Conservation (phyloP, 495 filamentous ascomycete genomes). For the Aspergillus indologenus region DNA sequence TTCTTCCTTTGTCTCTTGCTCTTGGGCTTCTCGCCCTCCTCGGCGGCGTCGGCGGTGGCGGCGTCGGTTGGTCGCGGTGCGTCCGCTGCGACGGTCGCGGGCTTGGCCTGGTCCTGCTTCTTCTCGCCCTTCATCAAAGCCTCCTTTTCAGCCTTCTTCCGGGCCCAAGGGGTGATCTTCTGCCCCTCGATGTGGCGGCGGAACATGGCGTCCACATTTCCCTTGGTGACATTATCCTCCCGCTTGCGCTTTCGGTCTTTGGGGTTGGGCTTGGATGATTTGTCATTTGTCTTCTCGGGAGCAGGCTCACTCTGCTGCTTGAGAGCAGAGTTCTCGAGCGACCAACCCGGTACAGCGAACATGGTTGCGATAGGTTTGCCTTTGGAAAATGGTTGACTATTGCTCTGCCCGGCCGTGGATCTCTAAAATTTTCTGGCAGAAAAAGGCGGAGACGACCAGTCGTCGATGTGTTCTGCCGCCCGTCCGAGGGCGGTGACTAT, state of each 20-base stretch:
- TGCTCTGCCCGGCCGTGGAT: neutral
- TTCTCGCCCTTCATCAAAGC: conserved; percentile 50
- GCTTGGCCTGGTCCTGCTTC: conserved; percentile 24
- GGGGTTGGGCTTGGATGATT: conserved; percentile 31
- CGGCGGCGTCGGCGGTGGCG: neutral
- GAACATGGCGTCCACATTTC: conserved; percentile 74
- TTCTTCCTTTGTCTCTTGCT: conserved; percentile 39
- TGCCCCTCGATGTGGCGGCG: conserved; percentile 75
- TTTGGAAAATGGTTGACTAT: neutral
- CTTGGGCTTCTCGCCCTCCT: conserved; percentile 18
- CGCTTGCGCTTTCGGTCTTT: conserved; percentile 48
- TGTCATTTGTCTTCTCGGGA: conserved; percentile 26
- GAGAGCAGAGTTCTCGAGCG: conserved; percentile 64
- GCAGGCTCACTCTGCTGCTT: conserved; percentile 62
- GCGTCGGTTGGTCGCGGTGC: neutral
- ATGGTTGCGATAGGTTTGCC: conserved; percentile 46
- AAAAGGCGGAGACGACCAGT: conserved; percentile 10
- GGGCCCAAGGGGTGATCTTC: conserved; percentile 16
- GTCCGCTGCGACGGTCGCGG: conserved; percentile 23
- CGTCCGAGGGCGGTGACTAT: conserved; percentile 4
- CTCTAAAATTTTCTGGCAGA: conserved; percentile 19
- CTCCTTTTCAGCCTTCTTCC: conserved; percentile 27
- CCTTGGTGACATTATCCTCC: conserved; percentile 58
- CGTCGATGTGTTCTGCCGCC: conserved; percentile 9
- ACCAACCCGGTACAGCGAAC: conserved; percentile 94